These are phyloP conservation scores for Ogataea siamensis DNA, from an alignment of 805 yeast genomes.

Conservation along the genomic window DNA sequence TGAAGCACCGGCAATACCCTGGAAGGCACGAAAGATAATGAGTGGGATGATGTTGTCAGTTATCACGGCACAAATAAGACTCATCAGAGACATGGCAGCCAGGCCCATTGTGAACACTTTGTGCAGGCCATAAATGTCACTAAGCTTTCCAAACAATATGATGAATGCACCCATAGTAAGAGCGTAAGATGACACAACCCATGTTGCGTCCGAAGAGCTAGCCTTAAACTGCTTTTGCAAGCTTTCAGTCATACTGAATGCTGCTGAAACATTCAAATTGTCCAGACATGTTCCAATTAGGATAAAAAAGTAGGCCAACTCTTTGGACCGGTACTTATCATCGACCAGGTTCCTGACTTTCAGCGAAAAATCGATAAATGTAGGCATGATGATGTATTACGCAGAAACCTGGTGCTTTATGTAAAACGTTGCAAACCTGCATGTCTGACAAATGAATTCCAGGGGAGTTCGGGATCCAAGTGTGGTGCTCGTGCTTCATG, in stretches of 20 bases:
- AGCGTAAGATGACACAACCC: constrained; percentile 45
- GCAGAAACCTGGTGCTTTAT: no score
- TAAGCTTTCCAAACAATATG: constrained; percentile 40
- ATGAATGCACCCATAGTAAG: constrained; percentile 45
- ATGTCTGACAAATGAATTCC: no score
- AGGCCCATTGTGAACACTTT: constrained; percentile 30
- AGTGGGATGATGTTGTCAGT: background rate
- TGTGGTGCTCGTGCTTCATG: no score
- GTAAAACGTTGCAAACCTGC: no score
- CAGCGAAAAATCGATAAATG: no score
- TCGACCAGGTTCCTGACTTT: background rate
- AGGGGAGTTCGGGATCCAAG: no score
- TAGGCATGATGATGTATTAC: no score
- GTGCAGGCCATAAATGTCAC: constrained; percentile 42
- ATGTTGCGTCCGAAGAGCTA: constrained; percentile 35
- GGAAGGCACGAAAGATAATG: constrained; percentile 43
- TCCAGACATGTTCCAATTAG: constrained; percentile 23
- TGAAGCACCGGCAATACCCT: constrained; percentile 38
- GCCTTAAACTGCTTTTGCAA: constrained; percentile 39
- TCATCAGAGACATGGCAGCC: background rate
- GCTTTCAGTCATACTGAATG: constrained; percentile 22
- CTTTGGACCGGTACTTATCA: constrained; percentile 7
- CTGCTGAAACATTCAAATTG: constrained; percentile 28
- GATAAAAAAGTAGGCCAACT: constrained; percentile 14
- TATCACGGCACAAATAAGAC: background rate